These are phyloP conservation scores for Cladosporium sp. DNA, from an alignment of 2,329 filamentous ascomycete genomes.

Conservation along the genomic window DNA sequence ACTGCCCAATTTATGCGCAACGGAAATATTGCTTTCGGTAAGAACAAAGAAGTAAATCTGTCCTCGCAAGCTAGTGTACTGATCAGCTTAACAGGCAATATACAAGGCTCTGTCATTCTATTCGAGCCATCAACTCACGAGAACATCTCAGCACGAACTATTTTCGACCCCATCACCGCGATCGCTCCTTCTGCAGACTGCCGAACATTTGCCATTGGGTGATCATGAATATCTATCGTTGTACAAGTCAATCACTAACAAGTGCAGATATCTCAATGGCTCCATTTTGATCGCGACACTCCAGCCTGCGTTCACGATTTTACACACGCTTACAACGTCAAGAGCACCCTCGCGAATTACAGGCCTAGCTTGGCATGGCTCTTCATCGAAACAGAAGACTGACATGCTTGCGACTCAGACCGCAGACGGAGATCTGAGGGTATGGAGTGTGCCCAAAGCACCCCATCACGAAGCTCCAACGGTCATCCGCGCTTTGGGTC, in stretches of 20 bases:
- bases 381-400: constrained; percentile 90
- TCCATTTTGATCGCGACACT: constrained; percentile 86
- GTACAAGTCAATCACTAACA: constrained; percentile 6
- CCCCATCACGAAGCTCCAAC: constrained; percentile 69
- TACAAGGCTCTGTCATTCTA: constrained; percentile 85
- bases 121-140: constrained; percentile 93
- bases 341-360: constrained; percentile 82
- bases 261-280: constrained; percentile 80
- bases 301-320: constrained; percentile 86
- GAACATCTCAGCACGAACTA: constrained; percentile 83
- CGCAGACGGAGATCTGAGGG: constrained; percentile 82
- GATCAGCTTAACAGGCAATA: constrained; percentile 61
- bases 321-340: constrained; percentile 85
- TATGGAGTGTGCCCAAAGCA: constrained; percentile 93
- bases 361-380: constrained; percentile 89
- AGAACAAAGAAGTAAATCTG: constrained; percentile 27
- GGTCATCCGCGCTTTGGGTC: constrained; percentile 80
- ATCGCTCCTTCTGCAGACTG: constrained; percentile 86
- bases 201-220: constrained; percentile 95
- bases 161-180: constrained; percentile 93
- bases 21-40: constrained; percentile 95
- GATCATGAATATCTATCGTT: constrained; percentile 30
- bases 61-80: constrained; percentile 7
- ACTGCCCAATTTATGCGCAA: constrained; percentile 94
- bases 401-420: constrained; percentile 97